These are phyloP conservation scores for Rubia peregrina DNA, from an alignment of 305 asterid genomes.

Conservation along the genomic window DNA sequence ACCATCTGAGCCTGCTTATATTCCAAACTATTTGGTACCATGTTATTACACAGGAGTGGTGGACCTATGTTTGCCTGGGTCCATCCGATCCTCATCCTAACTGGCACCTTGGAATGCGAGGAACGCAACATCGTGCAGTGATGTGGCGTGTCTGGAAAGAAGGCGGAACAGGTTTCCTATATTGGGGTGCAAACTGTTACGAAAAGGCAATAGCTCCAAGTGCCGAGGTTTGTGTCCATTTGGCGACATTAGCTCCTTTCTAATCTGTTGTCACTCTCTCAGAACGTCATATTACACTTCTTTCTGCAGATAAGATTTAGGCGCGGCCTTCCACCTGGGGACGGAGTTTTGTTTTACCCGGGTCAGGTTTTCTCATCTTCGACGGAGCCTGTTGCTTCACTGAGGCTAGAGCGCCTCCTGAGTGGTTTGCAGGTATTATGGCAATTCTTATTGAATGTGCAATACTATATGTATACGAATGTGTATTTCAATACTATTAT, in stretches of 20 bases:
- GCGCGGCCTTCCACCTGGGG: slow-evolving; percentile 99
- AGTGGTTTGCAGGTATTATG: slow-evolving; percentile 81
- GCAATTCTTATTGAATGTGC: no score
- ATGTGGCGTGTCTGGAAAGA: slow-evolving; percentile 99
- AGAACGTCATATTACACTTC: slow-evolving; percentile 9
- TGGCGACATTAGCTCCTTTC: slow-evolving; percentile 2
- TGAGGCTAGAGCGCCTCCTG: slow-evolving; percentile 86
- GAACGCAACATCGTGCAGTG: slow-evolving; percentile 96
- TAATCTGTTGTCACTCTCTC: not conserved
- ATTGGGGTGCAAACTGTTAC: slow-evolving; percentile 99
- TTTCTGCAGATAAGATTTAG: slow-evolving; percentile 70
- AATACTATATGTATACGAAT: no score
- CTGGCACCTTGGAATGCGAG: slow-evolving; percentile 99
- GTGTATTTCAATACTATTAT: no score
- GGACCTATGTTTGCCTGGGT: slow-evolving; percentile 98
- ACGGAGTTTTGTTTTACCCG: slow-evolving; percentile 90
- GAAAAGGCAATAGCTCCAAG: slow-evolving; percentile 91
- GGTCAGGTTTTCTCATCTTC: slow-evolving; percentile 97
- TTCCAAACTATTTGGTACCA: not conserved
- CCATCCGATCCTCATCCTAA: slow-evolving; percentile 99
- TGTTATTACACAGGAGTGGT: slow-evolving; percentile 66
- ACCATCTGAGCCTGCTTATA: not conserved
- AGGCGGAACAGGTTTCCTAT: slow-evolving; percentile 92
- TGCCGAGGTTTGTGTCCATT: slow-evolving; percentile 64
- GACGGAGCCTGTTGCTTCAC: slow-evolving; percentile 77